These are phyloP conservation scores for Calamus simplicifolius DNA, from an alignment of 176 grass and related monocot species.

Conservation along the genomic window DNA sequence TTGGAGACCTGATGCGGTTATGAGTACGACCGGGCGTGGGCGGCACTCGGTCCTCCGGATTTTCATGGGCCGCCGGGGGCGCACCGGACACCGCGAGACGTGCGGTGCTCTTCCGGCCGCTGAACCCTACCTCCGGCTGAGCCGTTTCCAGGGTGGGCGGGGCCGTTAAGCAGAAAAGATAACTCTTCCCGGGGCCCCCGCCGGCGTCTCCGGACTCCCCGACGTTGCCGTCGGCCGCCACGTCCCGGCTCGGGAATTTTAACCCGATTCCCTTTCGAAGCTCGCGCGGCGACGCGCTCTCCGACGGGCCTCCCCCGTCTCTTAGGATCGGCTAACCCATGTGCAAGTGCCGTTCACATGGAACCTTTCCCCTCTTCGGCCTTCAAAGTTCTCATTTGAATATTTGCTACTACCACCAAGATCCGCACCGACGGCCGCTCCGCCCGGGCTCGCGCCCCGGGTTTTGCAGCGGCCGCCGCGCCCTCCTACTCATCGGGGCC, in stretches of 20 bases:
- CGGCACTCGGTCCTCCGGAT: too few relatives aligned
- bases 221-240: too few relatives aligned
- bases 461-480: too few relatives aligned
- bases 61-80: too few relatives aligned
- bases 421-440: constrained; percentile 47
- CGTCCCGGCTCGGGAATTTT: too few relatives aligned
- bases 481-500: too few relatives aligned
- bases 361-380: constrained; percentile 52
- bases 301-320: constrained; percentile 30
- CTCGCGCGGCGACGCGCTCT: constrained; percentile 7
- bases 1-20: too few relatives aligned
- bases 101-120: constrained; percentile 23
- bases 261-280: too few relatives aligned
- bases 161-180: constrained; percentile 47
- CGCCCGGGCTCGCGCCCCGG: constrained; percentile 18
- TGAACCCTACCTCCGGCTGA: too few relatives aligned
- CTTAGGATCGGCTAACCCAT: constrained; percentile 46
- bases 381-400: constrained; percentile 66
- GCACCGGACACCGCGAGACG: constrained; percentile 38
- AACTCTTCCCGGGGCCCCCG: too few relatives aligned
- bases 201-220: too few relatives aligned
- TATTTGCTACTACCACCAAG: constrained; percentile 68
- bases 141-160: constrained; percentile 33
- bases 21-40: too few relatives aligned
- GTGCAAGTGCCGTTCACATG: constrained; percentile 57